These are phyloP conservation scores for Maudiozyma pseudohumilis DNA, from an alignment of 805 yeast species.

Conservation along the genomic window DNA sequence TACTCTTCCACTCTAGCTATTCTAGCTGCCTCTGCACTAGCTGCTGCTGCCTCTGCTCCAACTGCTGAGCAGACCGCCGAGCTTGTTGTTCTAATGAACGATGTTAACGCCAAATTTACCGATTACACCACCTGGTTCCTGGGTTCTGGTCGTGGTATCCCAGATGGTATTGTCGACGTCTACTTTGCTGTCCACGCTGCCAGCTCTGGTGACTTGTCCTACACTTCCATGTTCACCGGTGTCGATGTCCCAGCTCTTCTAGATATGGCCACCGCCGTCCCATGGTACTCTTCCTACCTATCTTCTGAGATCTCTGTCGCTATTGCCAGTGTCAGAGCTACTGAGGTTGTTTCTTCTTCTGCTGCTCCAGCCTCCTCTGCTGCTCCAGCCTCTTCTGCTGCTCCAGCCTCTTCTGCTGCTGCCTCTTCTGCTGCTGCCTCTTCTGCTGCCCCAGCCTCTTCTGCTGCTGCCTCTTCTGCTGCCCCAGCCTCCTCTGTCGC, in stretches of 20 bases:
- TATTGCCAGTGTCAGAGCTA: neutral
- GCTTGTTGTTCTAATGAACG: slow-evolving; percentile 11
- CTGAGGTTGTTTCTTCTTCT: neutral
- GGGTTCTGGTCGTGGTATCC: neutral
- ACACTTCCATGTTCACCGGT: slow-evolving; percentile 1
- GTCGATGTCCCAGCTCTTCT: neutral
- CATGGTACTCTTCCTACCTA: slow-evolving; percentile 27
- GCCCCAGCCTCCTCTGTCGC: neutral
- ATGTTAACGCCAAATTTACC: slow-evolving; percentile 10
- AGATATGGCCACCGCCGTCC: slow-evolving; percentile 18
- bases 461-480: neutral
- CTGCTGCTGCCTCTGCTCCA: slow-evolving; percentile 3
- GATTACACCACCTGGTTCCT: slow-evolving; percentile 6
- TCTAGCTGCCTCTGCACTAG: neutral
- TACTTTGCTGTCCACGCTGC: slow-evolving; percentile 1
- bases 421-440: neutral
- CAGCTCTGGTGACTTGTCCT: neutral
- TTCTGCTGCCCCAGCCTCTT: neutral
- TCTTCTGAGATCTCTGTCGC: slow-evolving; percentile 8
- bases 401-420: neutral
- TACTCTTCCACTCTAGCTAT: neutral
- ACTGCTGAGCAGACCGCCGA: slow-evolving; percentile 10
- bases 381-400: neutral
- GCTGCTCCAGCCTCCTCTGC: neutral
- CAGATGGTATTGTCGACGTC: neutral